phyloP scores from a whole-genome alignment of 129 eudicot genomes.

The Centella asiatica region DNA sequence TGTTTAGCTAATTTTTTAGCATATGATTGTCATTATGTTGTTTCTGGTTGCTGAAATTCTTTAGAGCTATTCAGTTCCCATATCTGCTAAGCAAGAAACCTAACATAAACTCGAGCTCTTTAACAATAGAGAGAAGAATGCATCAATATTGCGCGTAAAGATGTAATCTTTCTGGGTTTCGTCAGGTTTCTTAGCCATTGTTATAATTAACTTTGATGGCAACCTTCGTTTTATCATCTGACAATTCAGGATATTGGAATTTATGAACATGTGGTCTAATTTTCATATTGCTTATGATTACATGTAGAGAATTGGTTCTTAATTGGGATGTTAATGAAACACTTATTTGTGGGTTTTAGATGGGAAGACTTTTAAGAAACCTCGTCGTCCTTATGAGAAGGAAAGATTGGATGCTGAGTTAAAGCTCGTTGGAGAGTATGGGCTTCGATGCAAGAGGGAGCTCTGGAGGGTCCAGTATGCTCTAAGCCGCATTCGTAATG shows the following conservation, averaged over 20 bases:
- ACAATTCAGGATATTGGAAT: too few species aligned
- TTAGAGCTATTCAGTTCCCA: not conserved
- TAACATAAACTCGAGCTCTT: not conserved
- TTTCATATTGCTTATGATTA: not conserved
- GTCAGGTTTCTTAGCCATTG: not conserved
- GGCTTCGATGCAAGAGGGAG: constrained; percentile 68
- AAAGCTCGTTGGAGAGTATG: constrained; percentile 71
- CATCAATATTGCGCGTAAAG: not conserved
- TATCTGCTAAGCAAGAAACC: not conserved
- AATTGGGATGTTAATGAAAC: not conserved
- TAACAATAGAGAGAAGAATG: not conserved
- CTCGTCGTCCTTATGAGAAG: constrained; percentile 74
- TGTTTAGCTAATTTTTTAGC: not conserved
- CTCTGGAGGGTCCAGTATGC: constrained; percentile 86
- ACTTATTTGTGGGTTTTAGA: constrained; percentile 19
- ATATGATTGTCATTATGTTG: not conserved
- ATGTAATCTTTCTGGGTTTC: not conserved
- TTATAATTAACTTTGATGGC: too few species aligned
- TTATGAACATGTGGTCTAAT: constrained; percentile 1
- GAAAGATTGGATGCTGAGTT: constrained; percentile 73
- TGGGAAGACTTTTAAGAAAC: constrained; percentile 80
- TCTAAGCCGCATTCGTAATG: constrained; percentile 60
- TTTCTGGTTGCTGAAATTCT: not conserved
- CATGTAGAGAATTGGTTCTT: not conserved
- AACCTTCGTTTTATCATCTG: too few species aligned